Evolutionary conservation across 345 rosid genomes (phyloP), one percentile per base, ranked within the genome.

Genomic region (Microthlaspi erraticum): DNA sequence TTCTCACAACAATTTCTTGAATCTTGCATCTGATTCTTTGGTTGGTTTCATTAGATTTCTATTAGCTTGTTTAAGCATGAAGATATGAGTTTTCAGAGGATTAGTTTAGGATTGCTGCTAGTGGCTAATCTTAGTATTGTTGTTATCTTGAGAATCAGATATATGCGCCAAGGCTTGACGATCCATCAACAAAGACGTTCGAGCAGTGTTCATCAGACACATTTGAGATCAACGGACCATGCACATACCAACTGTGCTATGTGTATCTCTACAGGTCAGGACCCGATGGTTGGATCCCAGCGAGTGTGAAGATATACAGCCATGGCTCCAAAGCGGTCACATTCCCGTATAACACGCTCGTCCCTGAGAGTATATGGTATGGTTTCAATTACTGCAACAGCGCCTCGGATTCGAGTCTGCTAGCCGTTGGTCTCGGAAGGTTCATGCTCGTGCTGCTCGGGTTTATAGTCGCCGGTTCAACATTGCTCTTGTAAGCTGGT

Each of bases 211-310:
- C 98, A 2, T 74, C 88, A 0, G 96, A 93, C 42, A 91, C 93
- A 0, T 93, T 86, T 62, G 64, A 83, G 66, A 81, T 91, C 64
- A 57, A 57, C 3, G 97, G 99, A 52, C 97, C 93, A 0, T 93
- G 99, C 49, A 82, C 90, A 0, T 79, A 87, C 78, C 83, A 83
- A 54, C 75, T 93, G 23, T 93, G 98, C 75, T 93, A 86, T 45
- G 78, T 84, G 14, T 93, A 93, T 78, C 82, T 93, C 60, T 88
- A 90, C 74, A 76, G 97, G 75, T 79, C 78, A 3, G 96, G 97
- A 45, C 83, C 82, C 0, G 98, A 93, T 69, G 96, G 94, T 2
- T 93, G 97, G 96, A 87, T 80, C 70, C 99, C 97, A 0, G 83
- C 72, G 38, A 80, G 17, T 46, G 88, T 93, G 65, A 76, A 81